Evolutionary conservation across 108 stramenopile genomes (phyloP), one percentile per base, ranked within the genome.

Genomic region (Pseudonitzschia multiseries): DNA sequence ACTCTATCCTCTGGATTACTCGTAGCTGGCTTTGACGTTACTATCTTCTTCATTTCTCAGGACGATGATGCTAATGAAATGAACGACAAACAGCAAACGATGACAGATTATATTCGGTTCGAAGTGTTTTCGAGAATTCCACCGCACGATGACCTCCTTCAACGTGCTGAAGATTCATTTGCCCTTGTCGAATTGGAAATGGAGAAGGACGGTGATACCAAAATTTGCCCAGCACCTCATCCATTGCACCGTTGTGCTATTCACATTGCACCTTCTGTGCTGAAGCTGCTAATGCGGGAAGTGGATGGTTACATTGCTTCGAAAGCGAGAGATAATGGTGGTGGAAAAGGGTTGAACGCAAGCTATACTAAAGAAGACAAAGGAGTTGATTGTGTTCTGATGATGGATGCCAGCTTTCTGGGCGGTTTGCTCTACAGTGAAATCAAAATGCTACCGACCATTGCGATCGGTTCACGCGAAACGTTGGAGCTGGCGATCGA

Each of bases 351-450:
- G 13, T 8, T 14, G 9, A 51, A 67, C 43, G 46, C 10, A 40
- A 29, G 13, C 46, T 12, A 50, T 51, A 57, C 28, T 44, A 50
- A 50, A 62, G 46, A 59, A 14, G 26, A 27, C 26, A 10, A 27
- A 14, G 2, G 32, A 18, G 14, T n/a, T 40, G 61, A 62, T 62
- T 62, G 36, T 68, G 75, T 76, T 14, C 17, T 76, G 10, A 63
- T 76, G 18, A 69, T 57, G 31, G 68, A 76, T 63, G 42, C 65
- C 33, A 62, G 67, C 27, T 54, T 74, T 41, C 29, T 76, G 0
- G 69, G 75, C 9, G 60, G 52, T 10, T 67, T 76, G 68, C 57
- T 57, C 28, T 44, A 46, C 26, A 53, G 61, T 63, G 75, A 76
- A 59, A 31, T 59, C 20, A 48, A 57, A 32, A 57, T 42, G 44